Conservation (phyloP, 768 basidiomycete genomes). For the Strobilomyces dryophilus region DNA sequence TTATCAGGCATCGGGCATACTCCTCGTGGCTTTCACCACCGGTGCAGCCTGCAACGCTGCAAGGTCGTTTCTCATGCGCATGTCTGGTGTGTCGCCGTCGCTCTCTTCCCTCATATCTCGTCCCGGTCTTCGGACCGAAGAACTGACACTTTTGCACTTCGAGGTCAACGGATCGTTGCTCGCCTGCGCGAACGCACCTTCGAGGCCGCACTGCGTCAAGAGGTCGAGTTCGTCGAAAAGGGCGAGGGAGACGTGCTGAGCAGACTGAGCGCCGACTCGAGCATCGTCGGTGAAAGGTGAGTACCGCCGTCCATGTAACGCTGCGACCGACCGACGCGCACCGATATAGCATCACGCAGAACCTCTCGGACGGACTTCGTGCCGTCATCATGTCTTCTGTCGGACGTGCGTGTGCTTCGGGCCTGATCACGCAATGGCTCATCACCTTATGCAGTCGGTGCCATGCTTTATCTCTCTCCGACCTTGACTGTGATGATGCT, state of each 20-base stretch:
- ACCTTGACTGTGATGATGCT: slow-evolving; percentile 91
- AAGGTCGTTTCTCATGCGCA: slow-evolving; percentile 79
- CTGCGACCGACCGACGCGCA: background rate
- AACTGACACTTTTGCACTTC: background rate
- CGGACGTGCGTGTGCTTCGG: slow-evolving; percentile 57
- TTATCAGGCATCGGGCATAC: slow-evolving; percentile 70
- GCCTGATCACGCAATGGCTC: background rate
- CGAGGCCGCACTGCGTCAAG: slow-evolving; percentile 77
- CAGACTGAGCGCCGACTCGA: slow-evolving; percentile 85
- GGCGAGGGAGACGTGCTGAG: slow-evolving; percentile 94
- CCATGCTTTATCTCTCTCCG: slow-evolving; percentile 92
- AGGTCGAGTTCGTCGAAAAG: slow-evolving; percentile 89
- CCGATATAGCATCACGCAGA: slow-evolving; percentile 55
- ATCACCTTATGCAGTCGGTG: slow-evolving; percentile 57
- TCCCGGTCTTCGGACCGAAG: background rate
- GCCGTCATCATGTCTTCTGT: slow-evolving; percentile 92
- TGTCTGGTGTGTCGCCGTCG: slow-evolving; percentile 52
- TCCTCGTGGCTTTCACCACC: slow-evolving; percentile 76
- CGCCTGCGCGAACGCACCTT: slow-evolving; percentile 81
- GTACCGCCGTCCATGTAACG: background rate
- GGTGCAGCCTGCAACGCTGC: slow-evolving; percentile 87
- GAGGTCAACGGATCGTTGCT: slow-evolving; percentile 86
- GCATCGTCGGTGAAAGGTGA: slow-evolving; percentile 90
- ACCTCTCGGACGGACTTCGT: slow-evolving; percentile 75
- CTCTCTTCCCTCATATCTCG: background rate